Conservation (phyloP, 768 basidiomycete species). For the Artomyces pyxidatus region DNA sequence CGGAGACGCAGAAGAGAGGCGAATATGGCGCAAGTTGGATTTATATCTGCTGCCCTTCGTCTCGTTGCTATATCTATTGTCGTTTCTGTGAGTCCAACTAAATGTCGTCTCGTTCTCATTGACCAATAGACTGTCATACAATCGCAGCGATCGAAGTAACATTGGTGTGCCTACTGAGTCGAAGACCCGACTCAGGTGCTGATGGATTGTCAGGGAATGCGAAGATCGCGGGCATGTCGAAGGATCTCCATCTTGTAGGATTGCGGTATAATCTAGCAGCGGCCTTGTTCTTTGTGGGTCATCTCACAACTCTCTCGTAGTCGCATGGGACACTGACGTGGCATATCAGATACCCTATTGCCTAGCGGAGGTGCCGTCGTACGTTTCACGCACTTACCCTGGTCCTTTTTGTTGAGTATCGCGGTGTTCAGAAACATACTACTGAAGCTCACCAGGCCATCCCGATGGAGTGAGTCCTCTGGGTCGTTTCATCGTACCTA, state of each 20-base stretch:
- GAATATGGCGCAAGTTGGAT: conserved; percentile 12
- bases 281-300: conserved; percentile 29
- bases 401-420: too few relatives aligned
- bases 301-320: not conserved
- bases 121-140: not conserved
- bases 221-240: conserved; percentile 36
- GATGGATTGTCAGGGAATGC: conserved; percentile 11
- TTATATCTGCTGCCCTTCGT: conserved; percentile 6
- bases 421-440: conserved; percentile 32
- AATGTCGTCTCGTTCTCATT: not conserved
- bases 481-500: not conserved
- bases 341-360: conserved; percentile 27
- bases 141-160: conserved; percentile 15
- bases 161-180: conserved; percentile 4
- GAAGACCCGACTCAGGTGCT: not conserved
- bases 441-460: conserved; percentile 28
- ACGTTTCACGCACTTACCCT: conserved; percentile 5
- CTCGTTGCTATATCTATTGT: conserved; percentile 13
- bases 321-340: not conserved
- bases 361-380: conserved; percentile 32
- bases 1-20: not conserved
- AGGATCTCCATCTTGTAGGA: conserved; percentile 27
- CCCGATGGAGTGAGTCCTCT: conserved; percentile 26
- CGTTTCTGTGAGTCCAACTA: conserved; percentile 11
- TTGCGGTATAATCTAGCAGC: conserved; percentile 30